Base-by-base conservation (phyloP, 2,329 filamentous ascomycete genomes). In the Sclerotinia borealis region DNA sequence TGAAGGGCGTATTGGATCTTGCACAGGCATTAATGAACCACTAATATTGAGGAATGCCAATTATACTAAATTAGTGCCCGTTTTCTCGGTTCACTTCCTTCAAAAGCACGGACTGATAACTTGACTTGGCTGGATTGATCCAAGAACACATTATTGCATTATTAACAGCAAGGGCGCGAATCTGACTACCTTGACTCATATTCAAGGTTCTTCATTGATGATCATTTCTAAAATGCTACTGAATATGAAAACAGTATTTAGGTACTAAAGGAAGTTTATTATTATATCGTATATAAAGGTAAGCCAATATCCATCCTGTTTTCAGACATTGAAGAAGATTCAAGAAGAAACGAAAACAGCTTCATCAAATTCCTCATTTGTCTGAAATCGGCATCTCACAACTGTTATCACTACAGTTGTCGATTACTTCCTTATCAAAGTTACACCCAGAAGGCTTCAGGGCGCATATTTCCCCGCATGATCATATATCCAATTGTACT, bases 391-490 rank as follows among this genome's bases (percentile, higher is more conserved):
- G 7, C 10, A n/a, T 31, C 29, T 25, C 10, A 10, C 29, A 25
- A 36, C 25, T 63, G 65, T 63, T 64, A 65, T 58, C 60, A 64
- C 31, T 52, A 39, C 59, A 66, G 59, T 54, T 59, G 22, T 56
- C 36, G 51, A 51, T 36, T 59, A 1, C 36, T 52, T 41, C 37
- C 22, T 45, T 45, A 45, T 56, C 52, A 56, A 56, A 56, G 52
- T 34, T 10, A 58, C 41, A 36, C 50, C 19, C 25, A 62, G 31
- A 29, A 48, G 50, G 4, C 37, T 49, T 56, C 31, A 37, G 19
- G 31, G 25, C 43, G 31, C 59, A 62, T 36, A 58, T 49, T 56
- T 62, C 60, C 60, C 60, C 60, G 50, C 60, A 62, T 49, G 25
- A 34, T 11, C 51, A 17, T 29, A 48, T 31, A 48, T 36, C 60